Evolutionary conservation across 2,329 filamentous ascomycete genomes (phyloP), one percentile per base, ranked within the genome.

Genomic region (Dactylellina drechsleri): DNA sequence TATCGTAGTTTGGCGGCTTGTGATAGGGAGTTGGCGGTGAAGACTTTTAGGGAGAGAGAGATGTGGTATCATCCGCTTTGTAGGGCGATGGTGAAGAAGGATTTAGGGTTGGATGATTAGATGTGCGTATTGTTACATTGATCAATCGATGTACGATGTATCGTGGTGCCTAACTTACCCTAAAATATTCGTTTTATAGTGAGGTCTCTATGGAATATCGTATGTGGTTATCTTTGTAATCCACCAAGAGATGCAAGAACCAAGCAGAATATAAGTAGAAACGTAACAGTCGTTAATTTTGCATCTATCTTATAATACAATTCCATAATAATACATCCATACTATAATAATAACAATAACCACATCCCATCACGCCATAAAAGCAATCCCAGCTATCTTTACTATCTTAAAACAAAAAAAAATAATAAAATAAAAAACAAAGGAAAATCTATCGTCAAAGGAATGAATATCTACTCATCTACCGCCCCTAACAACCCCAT

Each of bases 1-100:
- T 97, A 90, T 83, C 87, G 90, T 76, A 86, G 88, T 58, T 83
- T 99, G 78, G 90, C 90, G 80, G 88, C 89, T 81, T 87, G 91
- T 45, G 90, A 97, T 83, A 85, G 88, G 54, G 84, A 88, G 26
- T 82, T 96, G 79, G 94, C 95, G 0, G 82, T 94, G 62, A 85
- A 88, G 81, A 96, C 93, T 0, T 97, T 97, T 83, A 87, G 91
- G 83, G 91, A 90, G 86, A 90, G 97, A 81, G 91, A 87, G 82
- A 90, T 93, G 77, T 98, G 98, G 81, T 99, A 98, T 81, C 94
- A 98, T 81, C 95, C 95, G 1, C 97, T 98, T 79, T 97, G 93
- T 81, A 87, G 88, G 76, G 87, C 85, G 6, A 91, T 96, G 88
- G 89, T 96, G 1, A 91, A 92, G 83, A 97, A 96, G 85, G 91